Evolutionary conservation across 148 eudicot genomes (phyloP).

Genomic region (Fallopia convolvulus): DNA sequence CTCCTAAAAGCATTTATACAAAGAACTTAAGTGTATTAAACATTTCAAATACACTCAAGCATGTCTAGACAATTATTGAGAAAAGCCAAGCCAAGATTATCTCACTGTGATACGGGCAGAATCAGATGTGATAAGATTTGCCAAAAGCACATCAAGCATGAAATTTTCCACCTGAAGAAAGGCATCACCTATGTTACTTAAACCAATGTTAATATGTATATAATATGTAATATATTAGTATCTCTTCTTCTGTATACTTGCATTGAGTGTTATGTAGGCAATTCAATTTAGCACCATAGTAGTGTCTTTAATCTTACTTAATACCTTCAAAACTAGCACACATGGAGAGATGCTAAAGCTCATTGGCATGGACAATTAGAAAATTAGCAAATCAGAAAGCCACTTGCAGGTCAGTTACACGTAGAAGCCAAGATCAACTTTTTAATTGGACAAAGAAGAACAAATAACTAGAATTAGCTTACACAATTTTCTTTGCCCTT

Average conservation of each 20-base stretch:
- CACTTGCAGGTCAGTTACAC: conserved; percentile 15
- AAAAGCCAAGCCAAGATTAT: background rate
- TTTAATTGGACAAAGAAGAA: background rate
- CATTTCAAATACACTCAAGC: conserved; percentile 10
- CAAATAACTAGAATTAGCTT: background rate
- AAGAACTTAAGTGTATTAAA: background rate
- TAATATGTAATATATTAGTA: background rate
- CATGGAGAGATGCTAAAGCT: background rate
- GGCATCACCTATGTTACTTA: conserved; percentile 3
- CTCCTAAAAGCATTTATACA: conserved; percentile 41
- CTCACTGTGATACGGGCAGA: conserved; percentile 72
- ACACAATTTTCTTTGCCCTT: background rate
- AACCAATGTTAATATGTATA: background rate
- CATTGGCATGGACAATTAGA: background rate
- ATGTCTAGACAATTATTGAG: background rate
- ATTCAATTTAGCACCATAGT: background rate
- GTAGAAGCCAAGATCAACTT: background rate
- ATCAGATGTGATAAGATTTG: conserved; percentile 52
- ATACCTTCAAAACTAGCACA: background rate
- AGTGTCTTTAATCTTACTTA: background rate
- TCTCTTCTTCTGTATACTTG: background rate
- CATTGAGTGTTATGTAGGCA: background rate
- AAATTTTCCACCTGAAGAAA: conserved; percentile 67
- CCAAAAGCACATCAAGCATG: conserved; percentile 79
- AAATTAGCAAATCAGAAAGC: background rate